These are phyloP conservation scores for Pseudognaphalium luteoalbum DNA, from an alignment of 129 eudicot genomes.

Conservation along the genomic window DNA sequence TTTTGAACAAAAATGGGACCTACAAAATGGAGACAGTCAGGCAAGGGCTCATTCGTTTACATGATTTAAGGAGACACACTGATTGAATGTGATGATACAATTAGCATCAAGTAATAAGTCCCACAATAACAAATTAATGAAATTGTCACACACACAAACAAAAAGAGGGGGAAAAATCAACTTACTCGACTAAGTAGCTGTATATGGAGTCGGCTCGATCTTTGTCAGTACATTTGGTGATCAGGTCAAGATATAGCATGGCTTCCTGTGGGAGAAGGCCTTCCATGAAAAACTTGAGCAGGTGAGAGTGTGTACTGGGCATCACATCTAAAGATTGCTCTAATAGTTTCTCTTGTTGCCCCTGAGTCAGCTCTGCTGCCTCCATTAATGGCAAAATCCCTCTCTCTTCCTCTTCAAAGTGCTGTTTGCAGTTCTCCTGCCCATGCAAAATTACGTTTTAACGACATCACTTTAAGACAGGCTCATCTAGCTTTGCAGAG, in stretches of 20 bases:
- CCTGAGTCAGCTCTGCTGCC: slow-evolving; percentile 66
- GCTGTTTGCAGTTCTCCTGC: slow-evolving; percentile 74
- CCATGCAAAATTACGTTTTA: slow-evolving; percentile 2
- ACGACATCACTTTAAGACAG: not conserved
- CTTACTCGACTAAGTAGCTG: slow-evolving; percentile 63
- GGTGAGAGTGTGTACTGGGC: slow-evolving; percentile 78
- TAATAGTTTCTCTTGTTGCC: slow-evolving; percentile 53
- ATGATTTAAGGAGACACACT: not conserved
- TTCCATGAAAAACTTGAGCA: slow-evolving; percentile 82
- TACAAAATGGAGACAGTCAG: not conserved
- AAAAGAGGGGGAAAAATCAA: not conserved
- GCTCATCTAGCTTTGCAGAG: not conserved
- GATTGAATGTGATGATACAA: not conserved
- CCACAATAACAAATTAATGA: not conserved
- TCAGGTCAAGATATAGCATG: slow-evolving; percentile 67
- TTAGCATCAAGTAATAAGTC: not conserved
- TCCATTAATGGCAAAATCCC: slow-evolving; percentile 76
- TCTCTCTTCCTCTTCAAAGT: slow-evolving; percentile 83
- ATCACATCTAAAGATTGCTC: slow-evolving; percentile 73
- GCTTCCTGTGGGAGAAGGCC: slow-evolving; percentile 89
- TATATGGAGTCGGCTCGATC: slow-evolving; percentile 56
- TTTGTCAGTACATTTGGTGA: slow-evolving; percentile 50
- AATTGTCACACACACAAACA: too few relatives aligned
- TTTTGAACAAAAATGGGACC: slow-evolving; percentile 4
- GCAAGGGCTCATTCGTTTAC: not conserved